Percentiles rank a stretch among this genome's conserved stretches.
These are phyloP conservation scores for Penicillium sp. DNA, from an alignment of 2,329 filamentous ascomycete genomes.

Conservation along the genomic window DNA sequence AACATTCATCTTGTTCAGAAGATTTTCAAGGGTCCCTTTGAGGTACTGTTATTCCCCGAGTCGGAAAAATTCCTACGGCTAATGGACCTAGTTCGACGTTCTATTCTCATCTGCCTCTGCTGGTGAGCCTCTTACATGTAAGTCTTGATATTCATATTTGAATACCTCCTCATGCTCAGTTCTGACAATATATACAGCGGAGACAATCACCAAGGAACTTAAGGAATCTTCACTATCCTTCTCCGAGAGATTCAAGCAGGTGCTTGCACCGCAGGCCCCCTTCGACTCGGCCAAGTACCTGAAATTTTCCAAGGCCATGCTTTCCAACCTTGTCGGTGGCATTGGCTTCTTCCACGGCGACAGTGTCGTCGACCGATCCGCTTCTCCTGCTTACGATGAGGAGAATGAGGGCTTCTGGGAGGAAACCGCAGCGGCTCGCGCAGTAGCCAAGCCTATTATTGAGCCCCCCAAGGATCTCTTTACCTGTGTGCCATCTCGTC, in stretches of 20 bases:
- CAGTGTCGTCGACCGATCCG: slow-evolving; percentile 83
- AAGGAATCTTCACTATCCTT: slow-evolving; percentile 67
- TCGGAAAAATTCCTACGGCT: slow-evolving; percentile 1
- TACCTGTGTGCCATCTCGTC: slow-evolving; percentile 84
- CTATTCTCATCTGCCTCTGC: slow-evolving; percentile 80
- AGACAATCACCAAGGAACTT: slow-evolving; percentile 70
- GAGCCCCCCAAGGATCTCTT: slow-evolving; percentile 88
- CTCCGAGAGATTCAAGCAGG: slow-evolving; percentile 68
- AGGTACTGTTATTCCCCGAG: slow-evolving; percentile 39
- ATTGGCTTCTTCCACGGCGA: slow-evolving; percentile 94
- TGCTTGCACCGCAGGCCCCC: slow-evolving; percentile 72
- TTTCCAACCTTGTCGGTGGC: slow-evolving; percentile 90
- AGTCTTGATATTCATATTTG: slow-evolving; percentile 17
- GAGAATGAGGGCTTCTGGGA: slow-evolving; percentile 96
- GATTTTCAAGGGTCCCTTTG: slow-evolving; percentile 83
- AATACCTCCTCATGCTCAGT: background rate
- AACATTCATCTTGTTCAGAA: slow-evolving; percentile 91
- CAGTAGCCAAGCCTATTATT: slow-evolving; percentile 63
- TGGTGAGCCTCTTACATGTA: slow-evolving; percentile 52
- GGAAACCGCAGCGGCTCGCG: slow-evolving; percentile 77
- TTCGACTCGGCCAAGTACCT: slow-evolving; percentile 73
- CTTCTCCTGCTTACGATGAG: slow-evolving; percentile 91
- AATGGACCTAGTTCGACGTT: slow-evolving; percentile 69
- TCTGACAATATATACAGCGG: slow-evolving; percentile 36
- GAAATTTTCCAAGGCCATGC: slow-evolving; percentile 81